These are phyloP conservation scores for Orobanche coerulescens DNA, from an alignment of 257 asterid species.

Conservation along the genomic window DNA sequence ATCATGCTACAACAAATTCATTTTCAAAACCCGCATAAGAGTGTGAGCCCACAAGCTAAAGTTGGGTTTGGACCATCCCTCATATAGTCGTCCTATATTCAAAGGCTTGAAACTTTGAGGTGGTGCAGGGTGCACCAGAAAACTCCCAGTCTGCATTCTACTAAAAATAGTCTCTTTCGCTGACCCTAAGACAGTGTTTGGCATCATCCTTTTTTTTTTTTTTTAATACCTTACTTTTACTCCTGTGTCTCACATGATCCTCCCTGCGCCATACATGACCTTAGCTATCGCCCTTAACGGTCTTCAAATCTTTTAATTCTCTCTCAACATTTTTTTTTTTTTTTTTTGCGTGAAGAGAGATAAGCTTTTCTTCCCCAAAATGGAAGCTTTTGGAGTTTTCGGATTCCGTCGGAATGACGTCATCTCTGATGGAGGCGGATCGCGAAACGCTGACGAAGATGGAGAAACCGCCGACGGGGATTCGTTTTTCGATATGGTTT, in stretches of 20 bases:
- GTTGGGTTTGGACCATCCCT: slow-evolving; percentile 19
- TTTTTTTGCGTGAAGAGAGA: background rate
- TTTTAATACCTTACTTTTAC: slow-evolving; percentile 13
- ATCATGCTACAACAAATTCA: too few species aligned
- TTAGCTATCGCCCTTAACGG: background rate
- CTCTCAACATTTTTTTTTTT: slow-evolving; percentile 6
- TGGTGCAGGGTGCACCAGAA: slow-evolving; percentile 11
- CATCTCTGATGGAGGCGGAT: slow-evolving; percentile 36
- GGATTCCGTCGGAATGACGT: too few species aligned
- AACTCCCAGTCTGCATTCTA: slow-evolving; percentile 22
- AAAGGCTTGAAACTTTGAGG: slow-evolving; percentile 17
- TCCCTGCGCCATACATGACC: slow-evolving; percentile 26
- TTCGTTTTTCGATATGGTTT: slow-evolving; percentile 69
- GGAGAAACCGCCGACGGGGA: slow-evolving; percentile 39
- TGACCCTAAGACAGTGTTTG: slow-evolving; percentile 23
- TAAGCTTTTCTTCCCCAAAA: background rate
- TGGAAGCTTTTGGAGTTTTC: background rate
- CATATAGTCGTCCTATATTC: slow-evolving; percentile 19
- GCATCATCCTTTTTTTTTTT: slow-evolving; percentile 3
- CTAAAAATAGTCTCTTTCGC: slow-evolving; percentile 15
- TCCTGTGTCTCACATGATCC: slow-evolving; percentile 24
- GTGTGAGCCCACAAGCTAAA: slow-evolving; percentile 15
- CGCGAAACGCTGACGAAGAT: slow-evolving; percentile 28
- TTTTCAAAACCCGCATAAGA: background rate
- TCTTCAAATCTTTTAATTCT: slow-evolving; percentile 3